These are phyloP conservation scores for Apiospora marii DNA, from an alignment of 2,329 filamentous ascomycete genomes.

Conservation along the genomic window DNA sequence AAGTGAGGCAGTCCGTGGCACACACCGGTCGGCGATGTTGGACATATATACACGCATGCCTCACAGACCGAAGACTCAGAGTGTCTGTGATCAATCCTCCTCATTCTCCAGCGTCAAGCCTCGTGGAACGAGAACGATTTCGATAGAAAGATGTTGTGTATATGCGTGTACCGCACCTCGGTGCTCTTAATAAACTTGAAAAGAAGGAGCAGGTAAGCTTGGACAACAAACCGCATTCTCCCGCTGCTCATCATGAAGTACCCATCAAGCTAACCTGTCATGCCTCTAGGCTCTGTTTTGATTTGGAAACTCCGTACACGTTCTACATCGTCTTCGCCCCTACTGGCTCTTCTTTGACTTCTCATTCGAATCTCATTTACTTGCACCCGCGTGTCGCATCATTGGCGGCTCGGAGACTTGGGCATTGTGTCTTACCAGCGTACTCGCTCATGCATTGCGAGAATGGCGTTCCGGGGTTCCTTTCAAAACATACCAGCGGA, in stretches of 20 bases:
- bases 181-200: background rate
- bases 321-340: background rate
- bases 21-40: background rate
- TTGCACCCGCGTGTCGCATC: background rate
- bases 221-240: background rate
- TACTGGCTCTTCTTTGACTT: background rate
- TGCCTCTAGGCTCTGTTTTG: background rate
- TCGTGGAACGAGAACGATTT: background rate
- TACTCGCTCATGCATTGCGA: background rate
- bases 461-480: background rate
- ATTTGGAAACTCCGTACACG: background rate
- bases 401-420: background rate
- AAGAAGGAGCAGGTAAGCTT: slow-evolving; percentile 10
- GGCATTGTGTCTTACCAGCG: background rate
- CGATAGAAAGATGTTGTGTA: background rate
- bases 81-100: background rate
- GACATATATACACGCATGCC: background rate
- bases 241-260: background rate
- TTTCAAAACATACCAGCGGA: slow-evolving; percentile 1
- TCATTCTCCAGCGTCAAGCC: background rate
- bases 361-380: background rate
- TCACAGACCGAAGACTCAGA: background rate
- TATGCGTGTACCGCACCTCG: background rate
- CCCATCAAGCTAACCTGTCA: background rate
- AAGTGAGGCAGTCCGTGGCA: background rate